phyloP scores from a whole-genome alignment of 306 rosid genomes.

The Luffa aegyptiaca region DNA sequence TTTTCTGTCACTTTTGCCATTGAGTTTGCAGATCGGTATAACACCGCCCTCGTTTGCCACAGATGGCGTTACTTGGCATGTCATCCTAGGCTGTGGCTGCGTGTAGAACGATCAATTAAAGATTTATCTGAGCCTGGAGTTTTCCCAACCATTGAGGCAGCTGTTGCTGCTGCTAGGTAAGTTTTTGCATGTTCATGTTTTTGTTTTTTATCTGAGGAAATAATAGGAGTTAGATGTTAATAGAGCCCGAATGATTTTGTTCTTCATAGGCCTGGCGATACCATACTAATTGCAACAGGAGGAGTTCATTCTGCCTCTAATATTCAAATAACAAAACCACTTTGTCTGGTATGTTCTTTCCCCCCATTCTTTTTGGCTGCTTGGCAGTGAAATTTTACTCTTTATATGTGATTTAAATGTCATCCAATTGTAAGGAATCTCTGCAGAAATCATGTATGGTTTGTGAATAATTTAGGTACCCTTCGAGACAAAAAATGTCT shows the following conservation, averaged over 20 bases:
- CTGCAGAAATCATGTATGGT: background rate
- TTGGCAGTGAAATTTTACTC: background rate
- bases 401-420: background rate
- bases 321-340: constrained; percentile 77
- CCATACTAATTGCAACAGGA: constrained; percentile 85
- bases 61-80: constrained; percentile 95
- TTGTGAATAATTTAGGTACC: background rate
- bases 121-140: constrained; percentile 60
- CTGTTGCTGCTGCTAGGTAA: constrained; percentile 83
- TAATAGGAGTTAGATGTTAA: background rate
- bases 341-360: constrained; percentile 64
- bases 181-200: constrained; percentile 5
- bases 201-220: background rate
- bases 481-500: background rate
- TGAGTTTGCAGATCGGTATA: constrained; percentile 99
- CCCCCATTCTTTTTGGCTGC: background rate
- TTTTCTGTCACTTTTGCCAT: constrained; percentile 50
- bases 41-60: constrained; percentile 99
- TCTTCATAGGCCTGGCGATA: constrained; percentile 72
- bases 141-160: constrained; percentile 75
- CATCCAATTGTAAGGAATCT: background rate
- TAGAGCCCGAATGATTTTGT: constrained; percentile 4
- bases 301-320: constrained; percentile 65
- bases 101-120: constrained; percentile 75
- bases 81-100: constrained; percentile 90